Evolutionary conservation across 2,329 filamentous ascomycete species (phyloP), one percentile per base, ranked within the genome.

Genomic region (Sporothrix humicola): DNA sequence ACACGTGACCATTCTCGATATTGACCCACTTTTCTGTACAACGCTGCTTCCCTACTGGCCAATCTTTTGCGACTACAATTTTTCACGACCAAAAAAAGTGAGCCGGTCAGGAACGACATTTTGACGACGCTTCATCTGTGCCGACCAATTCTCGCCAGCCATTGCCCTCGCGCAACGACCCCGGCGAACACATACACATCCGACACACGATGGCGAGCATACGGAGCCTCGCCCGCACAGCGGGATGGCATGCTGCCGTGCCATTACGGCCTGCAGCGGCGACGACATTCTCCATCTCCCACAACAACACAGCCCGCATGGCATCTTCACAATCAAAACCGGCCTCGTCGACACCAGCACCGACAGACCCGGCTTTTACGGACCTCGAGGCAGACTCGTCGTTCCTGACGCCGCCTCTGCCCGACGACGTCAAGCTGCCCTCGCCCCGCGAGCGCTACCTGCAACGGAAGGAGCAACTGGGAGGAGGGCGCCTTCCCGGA

Each of bases 321-420:
- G 37, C 61, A 42, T 66, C 66, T 0, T 56, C 48, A 69, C 66
- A 69, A 56, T 58, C 72, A 31, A 20, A 59, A 52, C 20, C 66
- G 59, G 13, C 44, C 13, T 26, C 54, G 17, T 12, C 63, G 12
- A 6, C 46, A 10, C 37, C 50, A 23, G 73, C 76, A 17, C 73
- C 69, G 20, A 74, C 71, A 23, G 71, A 75, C 58, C 78, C 82
- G 12, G 79, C 77, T 50, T 79, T 87, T 56, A 78, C 80, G 65
- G 87, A 89, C 74, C 82, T 89, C 74, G 87, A 89, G 77, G 76
- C 58, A 0, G 82, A 85, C 48, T 88, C 87, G 70, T 84, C 86
- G 46, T 83, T 89, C 77, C 77, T 78, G 50, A 81, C 82, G 20
- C 84, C 86, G 26, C 76, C 80, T 15, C 83, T 84, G 15, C 81